phyloP scores from a whole-genome alignment of 2,329 filamentous ascomycete species.

The Ceratocystis albifundus region DNA sequence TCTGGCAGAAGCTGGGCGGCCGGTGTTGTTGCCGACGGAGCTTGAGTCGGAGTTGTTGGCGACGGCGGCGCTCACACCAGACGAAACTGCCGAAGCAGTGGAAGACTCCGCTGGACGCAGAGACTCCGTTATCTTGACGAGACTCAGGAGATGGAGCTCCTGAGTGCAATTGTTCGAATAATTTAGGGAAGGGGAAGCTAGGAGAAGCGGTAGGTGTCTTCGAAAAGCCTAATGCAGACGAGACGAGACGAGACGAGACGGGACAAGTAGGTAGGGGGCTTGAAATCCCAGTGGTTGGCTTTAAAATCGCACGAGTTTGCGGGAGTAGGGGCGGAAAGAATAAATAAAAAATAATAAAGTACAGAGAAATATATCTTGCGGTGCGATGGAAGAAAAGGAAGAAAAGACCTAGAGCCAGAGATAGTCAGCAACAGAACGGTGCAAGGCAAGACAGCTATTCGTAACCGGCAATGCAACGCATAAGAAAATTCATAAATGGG shows the following conservation, averaged over 20 bases:
- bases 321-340: not conserved
- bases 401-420: not conserved
- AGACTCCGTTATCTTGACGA: constrained; percentile 23
- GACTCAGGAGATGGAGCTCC: constrained; percentile 23
- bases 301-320: not conserved
- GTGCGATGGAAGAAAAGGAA: no score
- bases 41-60: constrained; percentile 19
- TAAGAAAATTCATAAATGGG: not conserved
- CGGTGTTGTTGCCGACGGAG: constrained; percentile 9
- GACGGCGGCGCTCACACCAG: constrained; percentile 22
- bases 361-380: constrained; percentile 7
- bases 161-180: constrained; percentile 13
- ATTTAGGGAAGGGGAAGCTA: not conserved
- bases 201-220: not conserved
- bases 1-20: constrained; percentile 21
- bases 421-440: not conserved
- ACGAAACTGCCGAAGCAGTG: constrained; percentile 23
- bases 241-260: not conserved
- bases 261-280: not conserved
- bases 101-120: constrained; percentile 23
- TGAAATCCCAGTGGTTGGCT: not conserved
- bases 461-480: not conserved
- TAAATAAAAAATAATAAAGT: not conserved
- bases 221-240: not conserved
- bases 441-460: no score